These are phyloP conservation scores for Trichoderma gamsii DNA, from an alignment of 495 filamentous ascomycete species.

Conservation along the genomic window DNA sequence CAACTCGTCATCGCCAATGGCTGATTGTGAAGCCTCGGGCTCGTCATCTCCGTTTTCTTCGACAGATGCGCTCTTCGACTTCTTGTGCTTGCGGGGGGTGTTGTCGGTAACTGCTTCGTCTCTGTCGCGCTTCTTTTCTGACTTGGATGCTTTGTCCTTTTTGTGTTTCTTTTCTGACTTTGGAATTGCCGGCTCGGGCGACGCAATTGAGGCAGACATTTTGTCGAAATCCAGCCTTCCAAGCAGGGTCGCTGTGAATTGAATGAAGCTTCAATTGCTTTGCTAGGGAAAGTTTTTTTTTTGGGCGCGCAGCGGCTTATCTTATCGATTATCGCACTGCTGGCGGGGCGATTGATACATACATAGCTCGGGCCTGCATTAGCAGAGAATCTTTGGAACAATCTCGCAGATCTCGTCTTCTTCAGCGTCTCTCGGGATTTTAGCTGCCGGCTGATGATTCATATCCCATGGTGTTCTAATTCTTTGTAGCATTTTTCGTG, in stretches of 20 bases:
- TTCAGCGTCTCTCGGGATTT: too few relatives aligned
- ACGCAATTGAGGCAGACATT: slow-evolving; percentile 14
- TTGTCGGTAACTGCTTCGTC: slow-evolving; percentile 30
- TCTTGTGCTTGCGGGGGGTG: slow-evolving; percentile 38
- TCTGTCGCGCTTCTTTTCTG: slow-evolving; percentile 36
- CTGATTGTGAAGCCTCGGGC: neutral
- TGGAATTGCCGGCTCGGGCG: slow-evolving; percentile 7
- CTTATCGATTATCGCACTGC: slow-evolving; percentile 11
- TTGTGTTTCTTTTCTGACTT: slow-evolving; percentile 32
- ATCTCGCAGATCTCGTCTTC: too few relatives aligned
- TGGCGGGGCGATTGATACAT: slow-evolving; percentile 1
- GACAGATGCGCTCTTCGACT: slow-evolving; percentile 28
- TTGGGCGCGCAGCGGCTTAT: neutral
- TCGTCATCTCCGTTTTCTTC: slow-evolving; percentile 1
- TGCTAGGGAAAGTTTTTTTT: slow-evolving; percentile 6
- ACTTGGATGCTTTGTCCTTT: slow-evolving; percentile 25
- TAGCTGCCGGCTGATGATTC: too few relatives aligned
- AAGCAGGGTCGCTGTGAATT: neutral
- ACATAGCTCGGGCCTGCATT: too few relatives aligned
- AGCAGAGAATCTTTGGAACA: too few relatives aligned
- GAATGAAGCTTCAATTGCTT: neutral
- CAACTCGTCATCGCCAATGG: neutral
- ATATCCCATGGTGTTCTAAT: too few relatives aligned
- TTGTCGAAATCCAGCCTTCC: neutral
- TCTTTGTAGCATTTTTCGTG: too few relatives aligned